Base-by-base conservation (phyloP, 768 basidiomycete species). In the Candolleomyces eurysporus region DNA sequence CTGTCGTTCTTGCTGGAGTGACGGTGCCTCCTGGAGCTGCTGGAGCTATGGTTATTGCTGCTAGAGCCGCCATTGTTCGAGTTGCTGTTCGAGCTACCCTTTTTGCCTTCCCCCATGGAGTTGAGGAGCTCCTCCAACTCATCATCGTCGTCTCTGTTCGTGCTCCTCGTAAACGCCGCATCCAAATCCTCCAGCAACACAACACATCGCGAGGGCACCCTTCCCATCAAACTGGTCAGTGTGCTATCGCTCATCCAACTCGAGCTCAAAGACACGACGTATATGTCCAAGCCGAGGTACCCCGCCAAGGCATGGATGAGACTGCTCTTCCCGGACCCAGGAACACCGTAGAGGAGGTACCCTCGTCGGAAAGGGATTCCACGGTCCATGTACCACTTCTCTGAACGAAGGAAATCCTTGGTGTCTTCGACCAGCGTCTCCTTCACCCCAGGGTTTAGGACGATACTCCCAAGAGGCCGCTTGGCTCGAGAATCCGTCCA, bases 361-460 rank as follows among this genome's bases (percentile, higher is more conserved):
- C 93, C 93, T 59, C 93, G 85, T 58, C 93, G 89, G 84, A 92
- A 94, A 32, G 93, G 93, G 65, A 94, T 94, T 55, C 93, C 93
- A 67, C 93, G 88, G 73, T 93, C 90, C n/a, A 91, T 90, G 66
- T 94, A 95, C 93, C 93, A 94, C 86, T 91, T 92, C 73, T 94
- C 92, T 60, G 87, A 88, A 66, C 84, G 86, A 67, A 94, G 81
- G 72, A 94, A 94, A 71, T 94, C 92, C 62, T 86, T 83, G 22
- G 92, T 84, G 63, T 95, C 93, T 42, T 85, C 81, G 11, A 94
- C 75, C 11, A 94, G 80, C 89, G 93, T 92, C 75, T 94, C 93
- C 74, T 93, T 94, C 48, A 94, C 91, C 56, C 93, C 93, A 0
- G 87, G 89, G 67, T 93, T 91, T 61, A 94, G 82, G 6, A 95